Conservation (phyloP, 495 filamentous ascomycete genomes). For the Aspergillus biplanus region DNA sequence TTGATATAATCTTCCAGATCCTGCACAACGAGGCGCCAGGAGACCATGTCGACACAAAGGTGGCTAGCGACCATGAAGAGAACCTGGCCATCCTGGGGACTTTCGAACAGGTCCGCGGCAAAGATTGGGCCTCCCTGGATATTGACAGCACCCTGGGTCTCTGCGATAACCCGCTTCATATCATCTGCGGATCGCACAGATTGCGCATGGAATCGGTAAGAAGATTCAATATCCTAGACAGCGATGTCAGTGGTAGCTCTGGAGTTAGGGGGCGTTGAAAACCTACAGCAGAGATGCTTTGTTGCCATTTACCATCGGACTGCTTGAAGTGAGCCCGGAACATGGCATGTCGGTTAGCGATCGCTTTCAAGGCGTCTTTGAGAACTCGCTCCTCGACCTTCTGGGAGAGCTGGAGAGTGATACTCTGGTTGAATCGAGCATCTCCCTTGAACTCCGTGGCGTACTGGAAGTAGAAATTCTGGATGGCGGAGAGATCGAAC, state of each 20-base stretch:
- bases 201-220: constrained; percentile 45
- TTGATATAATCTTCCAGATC: constrained; percentile 68
- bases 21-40: constrained; percentile 69
- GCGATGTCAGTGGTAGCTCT: neutral
- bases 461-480: constrained; percentile 50
- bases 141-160: constrained; percentile 47
- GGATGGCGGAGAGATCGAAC: constrained; percentile 58
- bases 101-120: constrained; percentile 55
- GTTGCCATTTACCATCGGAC: constrained; percentile 43
- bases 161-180: constrained; percentile 36
- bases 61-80: constrained; percentile 71
- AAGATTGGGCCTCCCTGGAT: constrained; percentile 48
- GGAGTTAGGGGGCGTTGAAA: neutral
- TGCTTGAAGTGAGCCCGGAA: constrained; percentile 64
- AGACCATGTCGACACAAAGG: constrained; percentile 69
- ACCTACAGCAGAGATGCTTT: constrained; percentile 42
- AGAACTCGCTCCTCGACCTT: constrained; percentile 53
- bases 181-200: constrained; percentile 33
- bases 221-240: constrained; percentile 42
- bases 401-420: constrained; percentile 61
- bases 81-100: constrained; percentile 53
- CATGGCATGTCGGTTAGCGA: constrained; percentile 70
- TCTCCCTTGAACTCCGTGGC: constrained; percentile 46
- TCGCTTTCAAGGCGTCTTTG: constrained; percentile 55
- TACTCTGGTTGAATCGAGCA: constrained; percentile 70